Base-by-base conservation (phyloP, 768 basidiomycete genomes). In the Hericium alpestre region DNA sequence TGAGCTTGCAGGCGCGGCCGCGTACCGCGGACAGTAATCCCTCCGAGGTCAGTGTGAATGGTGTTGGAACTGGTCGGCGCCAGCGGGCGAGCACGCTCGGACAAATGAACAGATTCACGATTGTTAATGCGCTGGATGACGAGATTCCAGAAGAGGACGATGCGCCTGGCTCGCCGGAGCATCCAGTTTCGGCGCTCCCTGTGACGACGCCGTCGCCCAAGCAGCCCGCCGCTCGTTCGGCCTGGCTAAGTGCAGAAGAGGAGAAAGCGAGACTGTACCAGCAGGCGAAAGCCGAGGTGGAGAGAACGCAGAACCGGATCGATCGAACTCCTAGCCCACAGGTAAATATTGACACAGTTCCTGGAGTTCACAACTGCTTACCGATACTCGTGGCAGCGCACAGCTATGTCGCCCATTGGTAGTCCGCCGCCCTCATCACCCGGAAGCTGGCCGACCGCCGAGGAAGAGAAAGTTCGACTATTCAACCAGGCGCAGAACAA, bases 401-500 rank as follows among this genome's bases (percentile, higher is more conserved):
- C 40, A 50, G 64, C 60, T 61, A 65, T 20, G 61, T 59, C 10
- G 51, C 27, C 51, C 32, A 7, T 32, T 32, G 32, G 32, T 32
- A 32, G 32, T 32, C 32, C 32, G 32, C 32, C 6, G 1, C 32
- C 32, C 1, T 32, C 46, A 54, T 27, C 12, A 58, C 18, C 56
- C 54, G 32, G 43, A n/a, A 66, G 67, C 40, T 90, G 86, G 86
- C 73, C 73, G 7, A 77, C 83, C 1, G 87, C 90, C 0, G 89
- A 90, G 68, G 79, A 83, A 56, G 90, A 92, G 66, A 91, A 92
- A 63, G 69, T 77, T 1, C 74, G 78, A n/a, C 65, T 89, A n/a
- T 90, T 78, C 67, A 74, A 85, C 52, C 67, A 81, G 51, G 87
- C 89, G 0, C 83, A 84, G 64, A 80, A 77, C 1, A 82, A 78